Evolutionary conservation across 83 land plant genomes (phyloP), one percentile per base, ranked within the genome.

Genomic region (Thuja plicata): DNA sequence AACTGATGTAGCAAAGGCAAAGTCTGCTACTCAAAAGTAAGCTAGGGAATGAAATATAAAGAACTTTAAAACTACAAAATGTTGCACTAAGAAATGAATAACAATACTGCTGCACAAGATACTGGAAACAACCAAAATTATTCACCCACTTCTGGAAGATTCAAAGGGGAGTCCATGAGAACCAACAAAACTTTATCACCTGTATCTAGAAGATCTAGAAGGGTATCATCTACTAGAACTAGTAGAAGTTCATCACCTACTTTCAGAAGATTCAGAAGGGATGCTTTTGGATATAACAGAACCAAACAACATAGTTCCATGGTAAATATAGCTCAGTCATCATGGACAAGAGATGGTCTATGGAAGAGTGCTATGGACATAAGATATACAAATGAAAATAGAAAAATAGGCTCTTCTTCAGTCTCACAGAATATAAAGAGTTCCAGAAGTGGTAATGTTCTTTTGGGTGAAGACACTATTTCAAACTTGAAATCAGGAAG

Each of bases 381-480:
- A 45, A 46, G 85, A 32, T 82, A 43, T 45, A 82, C 43, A 27
- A 82, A 82, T 46, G 85, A 82, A 82, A 82, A 82, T 30, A 82
- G 35, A 82, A 82, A 82, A 34, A 46, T 55, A 82, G 52, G 30
- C 34, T 12, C 85, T 46, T 82, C 55, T 46, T 82, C 85, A 46
- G 27, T n/a, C 55, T n/a, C 52, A 82, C 85, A n/a, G 1, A 82
- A 82, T 10, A n/a, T 82, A 9, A 82, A 45, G 54, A 82, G 34
- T 82, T 82, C 85, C 24, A 82, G 35, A 43, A 82, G 32, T 46
- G 54, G 85, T 2, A 80, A 43, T 82, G 85, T 82, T 82, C 85
- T 82, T 46, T 82, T 32, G n/a, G 85, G 85, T 45, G 50, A 46
- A 46, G 85, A 82, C 32, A 82, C 85, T 82, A 82, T 46, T 46